Conservation (phyloP, 257 asterid genomes). For the Striga asiatica region DNA sequence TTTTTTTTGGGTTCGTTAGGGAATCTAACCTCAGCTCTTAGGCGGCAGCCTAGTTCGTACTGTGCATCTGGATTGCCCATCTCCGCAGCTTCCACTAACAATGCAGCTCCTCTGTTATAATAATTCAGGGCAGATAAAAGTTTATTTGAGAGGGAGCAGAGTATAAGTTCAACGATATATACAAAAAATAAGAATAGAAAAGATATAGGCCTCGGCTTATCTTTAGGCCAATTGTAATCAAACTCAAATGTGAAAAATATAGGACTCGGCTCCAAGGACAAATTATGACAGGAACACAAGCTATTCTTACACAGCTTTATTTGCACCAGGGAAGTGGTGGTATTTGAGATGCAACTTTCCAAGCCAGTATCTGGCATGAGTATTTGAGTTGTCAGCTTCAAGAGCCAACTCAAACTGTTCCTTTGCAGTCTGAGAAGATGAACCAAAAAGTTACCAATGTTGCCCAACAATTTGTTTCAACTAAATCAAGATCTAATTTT, state of each 20-base stretch:
- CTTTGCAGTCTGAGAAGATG: slow-evolving; percentile 60
- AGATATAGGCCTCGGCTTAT: too few relatives aligned
- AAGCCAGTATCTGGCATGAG: slow-evolving; percentile 91
- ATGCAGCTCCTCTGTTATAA: slow-evolving; percentile 78
- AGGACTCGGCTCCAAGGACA: slow-evolving; percentile 7
- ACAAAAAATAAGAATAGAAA: too few relatives aligned
- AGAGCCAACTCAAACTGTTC: slow-evolving; percentile 85
- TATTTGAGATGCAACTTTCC: slow-evolving; percentile 77
- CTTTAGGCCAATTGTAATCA: not conserved
- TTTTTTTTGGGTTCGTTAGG: not conserved
- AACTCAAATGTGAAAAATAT: not conserved
- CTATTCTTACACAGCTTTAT: slow-evolving; percentile 62
- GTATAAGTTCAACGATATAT: too few relatives aligned
- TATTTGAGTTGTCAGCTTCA: slow-evolving; percentile 84
- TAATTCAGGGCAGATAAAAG: slow-evolving; percentile 14
- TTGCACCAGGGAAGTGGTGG: slow-evolving; percentile 81
- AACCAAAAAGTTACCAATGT: slow-evolving; percentile 16
- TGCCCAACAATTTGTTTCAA: not conserved
- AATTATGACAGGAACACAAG: slow-evolving; percentile 3
- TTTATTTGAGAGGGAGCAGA: not conserved
- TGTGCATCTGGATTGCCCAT: slow-evolving; percentile 96
- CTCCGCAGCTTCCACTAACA: slow-evolving; percentile 95
- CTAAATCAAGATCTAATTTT: not conserved
- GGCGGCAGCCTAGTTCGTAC: slow-evolving; percentile 71
- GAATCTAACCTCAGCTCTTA: slow-evolving; percentile 72